Conservation (phyloP, 805 yeast genomes). For the Nakazawaea ambrosiae region DNA sequence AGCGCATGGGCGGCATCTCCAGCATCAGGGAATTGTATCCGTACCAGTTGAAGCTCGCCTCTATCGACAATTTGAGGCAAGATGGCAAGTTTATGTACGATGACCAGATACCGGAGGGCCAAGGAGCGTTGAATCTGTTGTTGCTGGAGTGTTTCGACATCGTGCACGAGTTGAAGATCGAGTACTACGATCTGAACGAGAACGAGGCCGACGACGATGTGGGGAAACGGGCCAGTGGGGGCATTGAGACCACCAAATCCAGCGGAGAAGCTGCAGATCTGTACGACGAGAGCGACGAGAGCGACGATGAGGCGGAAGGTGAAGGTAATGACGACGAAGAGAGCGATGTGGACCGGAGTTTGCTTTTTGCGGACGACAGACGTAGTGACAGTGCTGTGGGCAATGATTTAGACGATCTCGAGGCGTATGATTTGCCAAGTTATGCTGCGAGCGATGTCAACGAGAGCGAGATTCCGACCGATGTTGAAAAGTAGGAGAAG, state of each 20-base stretch:
- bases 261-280: conserved; percentile 18
- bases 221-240: conserved; percentile 12
- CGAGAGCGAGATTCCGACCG: conserved; percentile 21
- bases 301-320: too few species aligned
- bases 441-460: conserved; percentile 22
- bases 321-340: conserved; percentile 13
- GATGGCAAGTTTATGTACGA: conserved; percentile 92
- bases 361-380: conserved; percentile 9
- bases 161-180: conserved; percentile 82
- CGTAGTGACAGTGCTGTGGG: too few species aligned
- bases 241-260: conserved; percentile 4
- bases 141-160: conserved; percentile 94
- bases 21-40: conserved; percentile 90
- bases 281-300: conserved; percentile 26
- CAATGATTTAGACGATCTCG: conserved; percentile 14
- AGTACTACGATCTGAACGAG: conserved; percentile 59
- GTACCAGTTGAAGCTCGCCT: conserved; percentile 88
- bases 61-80: conserved; percentile 75
- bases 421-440: conserved; percentile 22
- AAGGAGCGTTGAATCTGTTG: conserved; percentile 87
- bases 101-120: conserved; percentile 94
- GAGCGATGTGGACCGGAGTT: conserved; percentile 3
- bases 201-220: conserved; percentile 20
- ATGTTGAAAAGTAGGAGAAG: not conserved
- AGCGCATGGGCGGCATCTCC: conserved; percentile 87